Evolutionary conservation across 2,329 filamentous ascomycete species (phyloP), one percentile per base, ranked within the genome.

Genomic region (Leptographium lundbergii): DNA sequence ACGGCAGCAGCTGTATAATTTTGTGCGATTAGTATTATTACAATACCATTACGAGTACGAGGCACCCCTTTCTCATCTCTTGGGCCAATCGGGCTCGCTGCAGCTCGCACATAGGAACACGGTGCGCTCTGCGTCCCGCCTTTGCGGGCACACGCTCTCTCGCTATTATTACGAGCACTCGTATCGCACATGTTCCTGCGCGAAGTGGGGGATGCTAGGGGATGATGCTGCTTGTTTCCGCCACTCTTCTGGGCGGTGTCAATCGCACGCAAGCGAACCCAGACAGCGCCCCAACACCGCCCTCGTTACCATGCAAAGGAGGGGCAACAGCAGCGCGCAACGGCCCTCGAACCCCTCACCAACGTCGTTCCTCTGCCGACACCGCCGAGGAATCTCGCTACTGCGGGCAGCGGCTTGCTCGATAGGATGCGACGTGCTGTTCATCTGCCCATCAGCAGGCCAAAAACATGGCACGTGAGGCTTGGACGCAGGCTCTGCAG

Each of bases 311-410:
- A n/a, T n/a, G n/a, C n/a, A 17, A 25, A 56, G n/a, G 54, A 56
- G 54, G 54, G 54, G 54, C 54, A 56, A 36, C 36, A 42, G 36
- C 14, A 34, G 27, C 25, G 54, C 54, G 39, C 54, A 56, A 56
- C 54, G 54, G 39, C 39, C 36, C 54, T 56, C 9, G 25, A 56
- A 42, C 54, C 54, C 54, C 54, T 56, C 54, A 47, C 25, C 22
- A 24, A 25, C 13, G 11, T n/a, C 13, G 22, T 27, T 25, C 9
- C 48, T 51, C 25, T 27, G 22, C 48, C 48, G 25, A 51, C 22
- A 27, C 25, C 22, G 48, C 48, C 48, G 22, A 9, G 2, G 24
- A 10, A 10, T 27, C 25, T 51, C 11, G 48, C 25, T 13, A 51
- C 6, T n/a, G 19, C 42, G 19, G 19, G 19, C 42, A 19, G 42